Percentiles rank a stretch among this genome's conserved stretches.
Conservation (phyloP, 2,329 filamentous ascomycete species). For the Proliferodiscus dingleyae region DNA sequence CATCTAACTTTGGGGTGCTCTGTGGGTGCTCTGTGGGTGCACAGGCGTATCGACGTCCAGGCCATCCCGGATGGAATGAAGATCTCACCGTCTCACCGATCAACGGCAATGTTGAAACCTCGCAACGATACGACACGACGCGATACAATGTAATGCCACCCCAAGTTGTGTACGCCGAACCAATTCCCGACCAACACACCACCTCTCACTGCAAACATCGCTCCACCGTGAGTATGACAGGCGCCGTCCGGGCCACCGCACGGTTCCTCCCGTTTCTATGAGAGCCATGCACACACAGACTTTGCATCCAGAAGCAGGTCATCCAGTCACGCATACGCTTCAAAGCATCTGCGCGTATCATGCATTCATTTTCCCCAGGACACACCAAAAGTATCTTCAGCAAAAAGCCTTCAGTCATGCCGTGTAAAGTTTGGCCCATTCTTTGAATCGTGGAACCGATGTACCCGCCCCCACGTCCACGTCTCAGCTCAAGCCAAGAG, state of each 20-base stretch:
- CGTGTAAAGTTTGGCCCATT: no score
- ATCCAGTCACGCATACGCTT: neutral
- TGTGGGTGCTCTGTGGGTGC: neutral
- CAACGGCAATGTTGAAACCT: slow-evolving; percentile 4
- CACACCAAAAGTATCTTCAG: neutral
- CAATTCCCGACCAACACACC: neutral
- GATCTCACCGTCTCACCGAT: neutral
- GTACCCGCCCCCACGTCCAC: no score
- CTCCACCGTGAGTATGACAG: neutral
- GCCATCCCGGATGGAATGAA: neutral
- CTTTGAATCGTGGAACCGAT: no score
- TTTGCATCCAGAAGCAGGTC: neutral
- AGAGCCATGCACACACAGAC: neutral
- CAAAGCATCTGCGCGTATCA: neutral
- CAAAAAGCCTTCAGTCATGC: no score
- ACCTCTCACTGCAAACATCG: neutral
- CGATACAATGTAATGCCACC: neutral
- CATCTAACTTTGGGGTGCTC: slow-evolving; percentile 6
- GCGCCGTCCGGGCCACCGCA: neutral
- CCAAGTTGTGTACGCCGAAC: neutral
- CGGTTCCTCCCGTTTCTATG: neutral
- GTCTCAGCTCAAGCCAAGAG: no score
- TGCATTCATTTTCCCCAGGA: neutral
- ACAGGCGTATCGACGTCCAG: slow-evolving; percentile 6
- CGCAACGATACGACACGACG: slow-evolving; percentile 3